A percentile compares a stretch with the other conserved stretches of the same genome.
phyloP scores from a whole-genome alignment of 306 rosid species.

The Lotus japonicus region DNA sequence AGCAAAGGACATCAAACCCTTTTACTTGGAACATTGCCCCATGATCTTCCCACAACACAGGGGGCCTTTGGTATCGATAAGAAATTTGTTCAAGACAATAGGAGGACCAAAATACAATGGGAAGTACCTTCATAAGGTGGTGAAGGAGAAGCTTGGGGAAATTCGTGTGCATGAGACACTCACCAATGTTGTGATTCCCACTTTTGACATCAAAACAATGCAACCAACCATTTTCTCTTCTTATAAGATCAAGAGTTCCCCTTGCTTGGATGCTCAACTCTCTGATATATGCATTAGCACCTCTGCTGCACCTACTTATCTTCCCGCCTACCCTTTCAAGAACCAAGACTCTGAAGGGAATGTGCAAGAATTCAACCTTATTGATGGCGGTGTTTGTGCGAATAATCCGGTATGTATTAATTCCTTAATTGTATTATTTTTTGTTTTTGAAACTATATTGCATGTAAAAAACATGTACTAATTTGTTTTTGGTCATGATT shows the following conservation, averaged over 20 bases:
- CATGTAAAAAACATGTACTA: too few species aligned
- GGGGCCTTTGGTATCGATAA: not conserved
- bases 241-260: conserved; percentile 22
- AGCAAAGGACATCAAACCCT: conserved; percentile 48
- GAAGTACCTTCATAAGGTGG: conserved; percentile 42
- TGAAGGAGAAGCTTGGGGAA: conserved; percentile 46
- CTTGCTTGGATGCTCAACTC: conserved; percentile 34
- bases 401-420: conserved; percentile 47
- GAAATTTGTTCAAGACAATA: not conserved
- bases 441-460: too few species aligned
- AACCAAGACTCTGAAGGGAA: conserved; percentile 19
- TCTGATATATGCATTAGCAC: conserved; percentile 51
- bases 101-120: conserved; percentile 77
- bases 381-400: conserved; percentile 60
- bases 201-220: conserved; percentile 42
- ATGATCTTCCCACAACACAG: conserved; percentile 44
- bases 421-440: too few species aligned
- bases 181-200: conserved; percentile 57
- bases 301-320: conserved; percentile 53
- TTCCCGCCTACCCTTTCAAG: conserved; percentile 39
- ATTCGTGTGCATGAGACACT: conserved; percentile 46
- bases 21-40: conserved; percentile 46
- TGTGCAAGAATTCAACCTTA: conserved; percentile 42
- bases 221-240: conserved; percentile 44
- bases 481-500: not conserved